Evolutionary conservation across 1,284 basidiomycete species (phyloP).

Genomic region (Trichosporon sp.): DNA sequence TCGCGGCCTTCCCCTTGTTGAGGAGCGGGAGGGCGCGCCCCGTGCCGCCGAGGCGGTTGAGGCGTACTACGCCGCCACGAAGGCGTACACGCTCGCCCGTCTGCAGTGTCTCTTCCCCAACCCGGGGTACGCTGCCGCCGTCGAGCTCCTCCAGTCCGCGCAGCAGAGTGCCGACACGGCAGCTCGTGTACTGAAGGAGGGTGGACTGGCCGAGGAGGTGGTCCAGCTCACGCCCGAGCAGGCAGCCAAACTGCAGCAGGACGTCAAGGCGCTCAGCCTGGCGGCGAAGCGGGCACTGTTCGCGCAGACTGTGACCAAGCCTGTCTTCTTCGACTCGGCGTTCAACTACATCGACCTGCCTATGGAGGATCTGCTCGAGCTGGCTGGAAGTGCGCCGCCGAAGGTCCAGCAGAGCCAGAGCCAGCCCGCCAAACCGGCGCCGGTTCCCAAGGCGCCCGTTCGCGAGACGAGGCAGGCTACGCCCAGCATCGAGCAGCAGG

Average conservation of each 20-base stretch:
- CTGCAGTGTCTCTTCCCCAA: slow-evolving; percentile 55
- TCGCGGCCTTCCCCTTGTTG: slow-evolving; percentile 77
- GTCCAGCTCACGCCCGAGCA: slow-evolving; percentile 39
- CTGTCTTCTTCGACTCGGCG: slow-evolving; percentile 90
- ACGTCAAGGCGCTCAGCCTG: slow-evolving; percentile 61
- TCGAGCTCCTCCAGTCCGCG: slow-evolving; percentile 50
- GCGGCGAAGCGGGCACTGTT: slow-evolving; percentile 78
- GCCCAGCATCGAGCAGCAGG: slow-evolving; percentile 31
- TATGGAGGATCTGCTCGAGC: slow-evolving; percentile 71
- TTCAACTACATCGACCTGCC: slow-evolving; percentile 85
- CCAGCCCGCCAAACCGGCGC: slow-evolving; percentile 28
- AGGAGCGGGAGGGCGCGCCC: slow-evolving; percentile 79
- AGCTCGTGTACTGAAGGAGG: slow-evolving; percentile 37
- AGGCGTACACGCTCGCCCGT: slow-evolving; percentile 52
- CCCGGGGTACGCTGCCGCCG: slow-evolving; percentile 48
- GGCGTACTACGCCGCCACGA: slow-evolving; percentile 70
- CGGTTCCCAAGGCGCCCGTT: slow-evolving; percentile 20
- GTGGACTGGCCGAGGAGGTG: slow-evolving; percentile 45
- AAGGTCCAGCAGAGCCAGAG: slow-evolving; percentile 30
- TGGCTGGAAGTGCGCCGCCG: slow-evolving; percentile 64
- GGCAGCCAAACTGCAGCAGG: slow-evolving; percentile 63
- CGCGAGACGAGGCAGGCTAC: slow-evolving; percentile 41
- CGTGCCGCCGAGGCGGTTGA: slow-evolving; percentile 73
- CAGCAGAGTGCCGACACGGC: slow-evolving; percentile 35
- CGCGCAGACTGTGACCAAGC: slow-evolving; percentile 76